phyloP scores from a whole-genome alignment of 192 early-diverging fungal genomes.

The Coemansia nantahalensis region DNA sequence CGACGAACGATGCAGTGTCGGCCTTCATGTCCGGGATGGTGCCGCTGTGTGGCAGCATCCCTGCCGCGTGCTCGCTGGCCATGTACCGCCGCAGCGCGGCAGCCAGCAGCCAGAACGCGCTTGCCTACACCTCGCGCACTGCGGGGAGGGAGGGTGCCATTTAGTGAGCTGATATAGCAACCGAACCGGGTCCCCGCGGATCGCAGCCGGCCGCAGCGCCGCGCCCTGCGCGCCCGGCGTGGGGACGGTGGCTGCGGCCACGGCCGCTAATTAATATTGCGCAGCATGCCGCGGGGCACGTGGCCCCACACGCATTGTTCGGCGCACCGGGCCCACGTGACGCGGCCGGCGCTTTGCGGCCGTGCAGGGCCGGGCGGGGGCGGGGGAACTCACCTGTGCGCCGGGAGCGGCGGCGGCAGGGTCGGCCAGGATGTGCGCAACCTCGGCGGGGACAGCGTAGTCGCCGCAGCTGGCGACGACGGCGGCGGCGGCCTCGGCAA shows the following conservation, averaged over 20 bases:
- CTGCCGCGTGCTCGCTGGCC: conserved; percentile 59
- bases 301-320: conserved; percentile 15
- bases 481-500: conserved; percentile 76
- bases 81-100: conserved; percentile 80
- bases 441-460: conserved; percentile 38
- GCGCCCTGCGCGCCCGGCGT: too few relatives aligned
- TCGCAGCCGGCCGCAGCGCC: too few relatives aligned
- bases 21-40: conserved; percentile 97
- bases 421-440: conserved; percentile 32
- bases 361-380: neutral
- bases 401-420: conserved; percentile 24
- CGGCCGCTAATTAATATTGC: too few relatives aligned
- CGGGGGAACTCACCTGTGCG: conserved; percentile 22
- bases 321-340: conserved; percentile 1
- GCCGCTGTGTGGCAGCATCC: conserved; percentile 80
- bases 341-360: neutral
- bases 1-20: conserved; percentile 83
- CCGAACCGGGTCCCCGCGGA: too few relatives aligned
- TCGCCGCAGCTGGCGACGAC: conserved; percentile 61
- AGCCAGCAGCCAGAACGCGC: conserved; percentile 84
- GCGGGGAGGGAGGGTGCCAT: too few relatives aligned
- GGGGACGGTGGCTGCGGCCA: too few relatives aligned
- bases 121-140: too few relatives aligned
- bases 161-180: too few relatives aligned
- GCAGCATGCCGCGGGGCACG: conserved; percentile 1